phyloP scores from a whole-genome alignment of 2,329 filamentous ascomycete genomes.

The Colletotrichum sp. region DNA sequence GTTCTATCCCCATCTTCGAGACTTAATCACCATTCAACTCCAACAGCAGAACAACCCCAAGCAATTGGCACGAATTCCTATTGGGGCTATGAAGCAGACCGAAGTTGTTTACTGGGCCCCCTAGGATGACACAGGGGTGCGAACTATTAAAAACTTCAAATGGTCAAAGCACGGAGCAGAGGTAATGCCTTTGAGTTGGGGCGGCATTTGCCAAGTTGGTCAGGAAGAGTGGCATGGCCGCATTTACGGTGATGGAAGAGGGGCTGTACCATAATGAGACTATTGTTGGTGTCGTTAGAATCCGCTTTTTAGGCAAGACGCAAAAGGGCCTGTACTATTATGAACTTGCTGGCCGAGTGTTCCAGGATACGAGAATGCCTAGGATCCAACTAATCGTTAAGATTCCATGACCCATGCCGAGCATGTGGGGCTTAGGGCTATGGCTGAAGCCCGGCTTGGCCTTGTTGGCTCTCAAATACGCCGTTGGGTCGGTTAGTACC shows the following conservation, averaged over 20 bases:
- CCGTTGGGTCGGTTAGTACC: too few relatives aligned
- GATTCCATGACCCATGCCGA: too few relatives aligned
- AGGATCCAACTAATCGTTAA: too few relatives aligned
- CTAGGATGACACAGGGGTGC: slow-evolving; percentile 18
- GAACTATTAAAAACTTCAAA: slow-evolving; percentile 24
- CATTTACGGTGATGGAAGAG: background rate
- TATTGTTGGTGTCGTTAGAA: too few relatives aligned
- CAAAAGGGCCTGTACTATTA: too few relatives aligned
- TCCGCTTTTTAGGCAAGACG: too few relatives aligned
- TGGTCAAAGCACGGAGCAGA: slow-evolving; percentile 19
- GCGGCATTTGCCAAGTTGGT: slow-evolving; percentile 35
- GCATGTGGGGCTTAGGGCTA: too few relatives aligned
- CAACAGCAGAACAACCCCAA: slow-evolving; percentile 6
- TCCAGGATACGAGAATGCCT: too few relatives aligned
- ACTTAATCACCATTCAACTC: slow-evolving; percentile 31
- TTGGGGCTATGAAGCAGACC: background rate
- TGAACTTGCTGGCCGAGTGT: too few relatives aligned
- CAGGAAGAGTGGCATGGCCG: slow-evolving; percentile 33
- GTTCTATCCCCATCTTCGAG: slow-evolving; percentile 36
- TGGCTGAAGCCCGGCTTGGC: too few relatives aligned
- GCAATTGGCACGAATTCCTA: slow-evolving; percentile 25
- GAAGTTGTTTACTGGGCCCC: slow-evolving; percentile 28
- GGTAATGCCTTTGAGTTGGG: slow-evolving; percentile 31
- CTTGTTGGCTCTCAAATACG: too few relatives aligned
- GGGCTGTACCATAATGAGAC: background rate